phyloP scores from a whole-genome alignment of 2,329 filamentous ascomycete species.

The Aspergillus pseudoviridinutans region DNA sequence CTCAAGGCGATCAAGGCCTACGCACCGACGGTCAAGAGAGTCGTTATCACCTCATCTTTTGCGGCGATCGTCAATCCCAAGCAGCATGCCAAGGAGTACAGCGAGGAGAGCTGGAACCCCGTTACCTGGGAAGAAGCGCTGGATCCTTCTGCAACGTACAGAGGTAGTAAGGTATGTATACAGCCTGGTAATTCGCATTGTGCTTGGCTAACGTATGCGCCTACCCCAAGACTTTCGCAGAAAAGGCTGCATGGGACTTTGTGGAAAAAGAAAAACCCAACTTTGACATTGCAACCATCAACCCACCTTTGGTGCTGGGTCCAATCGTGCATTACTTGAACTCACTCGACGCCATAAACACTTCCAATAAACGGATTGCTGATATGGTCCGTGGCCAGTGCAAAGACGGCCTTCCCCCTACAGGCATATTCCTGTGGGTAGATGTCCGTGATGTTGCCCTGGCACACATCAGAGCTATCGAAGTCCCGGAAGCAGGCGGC shows the following conservation, averaged over 20 bases:
- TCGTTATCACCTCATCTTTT: constrained; percentile 68
- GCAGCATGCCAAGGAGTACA: constrained; percentile 32
- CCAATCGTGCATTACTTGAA: constrained; percentile 62
- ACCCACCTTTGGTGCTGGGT: constrained; percentile 60
- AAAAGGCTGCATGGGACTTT: constrained; percentile 64
- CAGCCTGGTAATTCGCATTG: not conserved
- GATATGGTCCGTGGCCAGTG: constrained; percentile 61
- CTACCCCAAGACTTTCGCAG: constrained; percentile 51
- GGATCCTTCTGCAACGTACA: constrained; percentile 37
- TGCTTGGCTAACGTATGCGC: constrained; percentile 1
- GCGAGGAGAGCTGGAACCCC: constrained; percentile 42
- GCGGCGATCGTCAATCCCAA: constrained; percentile 57
- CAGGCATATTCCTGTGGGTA: constrained; percentile 57
- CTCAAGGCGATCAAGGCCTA: constrained; percentile 58
- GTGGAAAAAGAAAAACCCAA: constrained; percentile 52
- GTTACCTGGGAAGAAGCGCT: constrained; percentile 41
- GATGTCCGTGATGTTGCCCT: constrained; percentile 48
- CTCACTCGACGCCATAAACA: constrained; percentile 63
- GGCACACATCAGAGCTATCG: constrained; percentile 46
- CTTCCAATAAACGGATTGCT: constrained; percentile 65
- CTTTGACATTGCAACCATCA: constrained; percentile 60
- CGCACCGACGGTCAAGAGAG: constrained; percentile 65
- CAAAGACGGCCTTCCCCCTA: constrained; percentile 56
- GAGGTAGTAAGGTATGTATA: constrained; percentile 50
- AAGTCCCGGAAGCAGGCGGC: constrained; percentile 42